A percentile compares a stretch with the other conserved stretches of the same genome.
Conservation (phyloP, 2,329 filamentous ascomycete genomes). For the Clarireedia hainanense region DNA sequence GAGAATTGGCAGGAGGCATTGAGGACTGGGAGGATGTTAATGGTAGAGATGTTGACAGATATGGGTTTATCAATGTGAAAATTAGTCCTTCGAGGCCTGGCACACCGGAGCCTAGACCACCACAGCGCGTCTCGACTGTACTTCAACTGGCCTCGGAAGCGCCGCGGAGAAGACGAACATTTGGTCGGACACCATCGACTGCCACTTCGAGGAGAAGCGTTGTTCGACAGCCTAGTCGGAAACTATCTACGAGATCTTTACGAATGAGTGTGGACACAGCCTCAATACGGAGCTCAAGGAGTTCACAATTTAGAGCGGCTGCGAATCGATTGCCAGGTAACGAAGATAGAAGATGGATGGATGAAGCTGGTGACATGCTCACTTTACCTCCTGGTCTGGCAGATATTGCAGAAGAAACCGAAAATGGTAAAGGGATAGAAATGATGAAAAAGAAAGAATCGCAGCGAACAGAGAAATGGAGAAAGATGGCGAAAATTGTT, state of each 20-base stretch:
- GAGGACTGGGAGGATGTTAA: slow-evolving; percentile 62
- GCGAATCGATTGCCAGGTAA: slow-evolving; percentile 54
- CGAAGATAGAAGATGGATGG: slow-evolving; percentile 51
- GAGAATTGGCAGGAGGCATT: slow-evolving; percentile 49
- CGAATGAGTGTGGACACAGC: slow-evolving; percentile 34
- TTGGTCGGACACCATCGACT: slow-evolving; percentile 24
- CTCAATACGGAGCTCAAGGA: slow-evolving; percentile 39
- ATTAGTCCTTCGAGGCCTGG: slow-evolving; percentile 33
- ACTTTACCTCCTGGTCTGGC: slow-evolving; percentile 49
- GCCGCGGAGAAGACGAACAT: slow-evolving; percentile 24
- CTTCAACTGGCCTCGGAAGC: slow-evolving; percentile 26
- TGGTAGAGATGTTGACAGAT: slow-evolving; percentile 55
- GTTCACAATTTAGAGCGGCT: slow-evolving; percentile 46
- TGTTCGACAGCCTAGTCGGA: slow-evolving; percentile 41
- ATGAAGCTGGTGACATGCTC: slow-evolving; percentile 61
- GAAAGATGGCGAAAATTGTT: slow-evolving; percentile 54
- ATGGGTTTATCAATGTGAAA: slow-evolving; percentile 54
- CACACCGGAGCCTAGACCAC: slow-evolving; percentile 26
- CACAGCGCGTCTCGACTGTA: slow-evolving; percentile 27
- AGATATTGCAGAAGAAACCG: slow-evolving; percentile 48
- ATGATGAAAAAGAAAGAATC: slow-evolving; percentile 55
- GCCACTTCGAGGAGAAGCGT: slow-evolving; percentile 13
- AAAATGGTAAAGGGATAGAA: slow-evolving; percentile 44
- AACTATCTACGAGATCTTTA: slow-evolving; percentile 50
- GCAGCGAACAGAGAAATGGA: slow-evolving; percentile 58